These are phyloP conservation scores for Knoxdaviesia proteae DNA, from an alignment of 2,329 filamentous ascomycete species.

Conservation along the genomic window DNA sequence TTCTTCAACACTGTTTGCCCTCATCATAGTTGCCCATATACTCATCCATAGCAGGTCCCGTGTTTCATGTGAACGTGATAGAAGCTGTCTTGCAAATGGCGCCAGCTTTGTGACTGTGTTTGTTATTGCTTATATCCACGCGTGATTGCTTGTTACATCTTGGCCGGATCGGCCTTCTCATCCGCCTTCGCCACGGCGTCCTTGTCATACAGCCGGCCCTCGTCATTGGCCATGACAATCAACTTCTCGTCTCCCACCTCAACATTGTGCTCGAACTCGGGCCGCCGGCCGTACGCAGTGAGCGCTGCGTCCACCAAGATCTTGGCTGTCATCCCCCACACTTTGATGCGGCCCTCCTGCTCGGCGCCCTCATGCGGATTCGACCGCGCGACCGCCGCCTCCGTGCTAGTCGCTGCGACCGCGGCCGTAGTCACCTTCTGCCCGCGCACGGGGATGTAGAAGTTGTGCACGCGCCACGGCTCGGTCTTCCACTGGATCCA, in stretches of 20 bases:
- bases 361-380: slow-evolving; percentile 24
- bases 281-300: slow-evolving; percentile 62
- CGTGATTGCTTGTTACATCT: background rate
- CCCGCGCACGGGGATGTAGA: slow-evolving; percentile 63
- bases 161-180: slow-evolving; percentile 5
- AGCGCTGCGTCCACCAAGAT: slow-evolving; percentile 77
- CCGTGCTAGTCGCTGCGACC: slow-evolving; percentile 7
- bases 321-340: slow-evolving; percentile 88
- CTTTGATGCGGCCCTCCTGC: slow-evolving; percentile 43
- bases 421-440: slow-evolving; percentile 44
- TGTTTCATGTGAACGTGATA: no score
- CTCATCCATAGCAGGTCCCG: no score
- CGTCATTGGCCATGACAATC: slow-evolving; percentile 21
- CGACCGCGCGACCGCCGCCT: slow-evolving; percentile 17
- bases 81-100: no score
- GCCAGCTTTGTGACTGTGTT: no score
- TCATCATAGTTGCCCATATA: no score
- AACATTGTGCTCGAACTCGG: slow-evolving; percentile 55
- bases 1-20: no score
- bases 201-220: slow-evolving; percentile 25
- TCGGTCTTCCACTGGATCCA: slow-evolving; percentile 65
- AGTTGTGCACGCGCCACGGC: slow-evolving; percentile 78
- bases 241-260: slow-evolving; percentile 31
- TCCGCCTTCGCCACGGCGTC: slow-evolving; percentile 9
- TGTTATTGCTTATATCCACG: no score